Evolutionary conservation across 2,329 filamentous ascomycete genomes (phyloP).

Genomic region (Pseudogymnoascus sp.): DNA sequence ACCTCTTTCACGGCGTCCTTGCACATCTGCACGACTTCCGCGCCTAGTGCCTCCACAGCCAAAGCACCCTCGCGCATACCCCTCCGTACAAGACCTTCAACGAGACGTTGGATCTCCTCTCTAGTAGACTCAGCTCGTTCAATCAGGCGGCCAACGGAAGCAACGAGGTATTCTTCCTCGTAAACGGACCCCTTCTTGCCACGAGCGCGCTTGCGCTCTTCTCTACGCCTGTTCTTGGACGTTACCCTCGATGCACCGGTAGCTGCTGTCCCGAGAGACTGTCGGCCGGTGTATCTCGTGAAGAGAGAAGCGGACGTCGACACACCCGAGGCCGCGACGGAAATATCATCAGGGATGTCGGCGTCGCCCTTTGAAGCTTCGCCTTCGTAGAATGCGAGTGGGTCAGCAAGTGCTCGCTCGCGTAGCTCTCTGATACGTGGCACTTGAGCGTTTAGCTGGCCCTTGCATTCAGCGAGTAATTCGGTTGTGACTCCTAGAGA

Average conservation of each 20-base stretch:
- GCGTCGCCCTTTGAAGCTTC: slow-evolving; percentile 51
- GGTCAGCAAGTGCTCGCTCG: slow-evolving; percentile 72
- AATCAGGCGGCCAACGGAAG: slow-evolving; percentile 73
- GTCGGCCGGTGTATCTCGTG: slow-evolving; percentile 77
- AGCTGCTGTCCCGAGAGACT: slow-evolving; percentile 58
- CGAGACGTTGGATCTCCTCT: slow-evolving; percentile 64
- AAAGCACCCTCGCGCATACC: slow-evolving; percentile 82
- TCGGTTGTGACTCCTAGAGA: slow-evolving; percentile 77
- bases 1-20: slow-evolving; percentile 60
- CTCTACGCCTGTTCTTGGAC: slow-evolving; percentile 76
- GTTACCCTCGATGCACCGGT: slow-evolving; percentile 71
- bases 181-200: slow-evolving; percentile 97
- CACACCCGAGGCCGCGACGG: slow-evolving; percentile 75
- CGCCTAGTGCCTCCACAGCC: slow-evolving; percentile 65
- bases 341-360: slow-evolving; percentile 87
- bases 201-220: slow-evolving; percentile 89
- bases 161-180: slow-evolving; percentile 94
- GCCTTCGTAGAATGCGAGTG: slow-evolving; percentile 81
- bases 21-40: slow-evolving; percentile 66
- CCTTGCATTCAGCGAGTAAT: slow-evolving; percentile 85
- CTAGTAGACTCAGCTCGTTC: slow-evolving; percentile 69
- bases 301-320: slow-evolving; percentile 83
- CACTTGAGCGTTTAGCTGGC: slow-evolving; percentile 74
- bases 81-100: slow-evolving; percentile 69
- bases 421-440: slow-evolving; percentile 79